A percentile compares a stretch with the other conserved stretches of the same genome.
phyloP scores from a whole-genome alignment of 163 green algal genomes.

The Scenedesmus sp. region DNA sequence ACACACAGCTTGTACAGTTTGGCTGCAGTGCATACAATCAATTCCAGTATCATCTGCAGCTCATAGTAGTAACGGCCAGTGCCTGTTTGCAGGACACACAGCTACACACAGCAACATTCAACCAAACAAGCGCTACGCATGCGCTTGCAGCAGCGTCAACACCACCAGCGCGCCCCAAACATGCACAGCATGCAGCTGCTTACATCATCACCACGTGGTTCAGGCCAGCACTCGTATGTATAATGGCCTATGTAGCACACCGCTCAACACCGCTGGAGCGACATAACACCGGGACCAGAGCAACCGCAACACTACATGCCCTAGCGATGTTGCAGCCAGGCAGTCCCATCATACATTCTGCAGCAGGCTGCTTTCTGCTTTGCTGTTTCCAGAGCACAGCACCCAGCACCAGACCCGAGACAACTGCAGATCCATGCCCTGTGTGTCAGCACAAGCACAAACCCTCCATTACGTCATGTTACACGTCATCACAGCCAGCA shows the following conservation, averaged over 20 bases:
- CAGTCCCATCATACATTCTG: neutral
- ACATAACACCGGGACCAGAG: neutral
- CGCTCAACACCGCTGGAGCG: neutral
- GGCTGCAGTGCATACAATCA: constrained; percentile 9
- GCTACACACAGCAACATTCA: neutral
- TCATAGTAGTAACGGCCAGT: neutral
- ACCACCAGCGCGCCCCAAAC: neutral
- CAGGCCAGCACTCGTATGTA: neutral
- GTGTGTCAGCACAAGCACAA: neutral
- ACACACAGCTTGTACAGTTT: constrained; percentile 2
- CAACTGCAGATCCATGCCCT: neutral
- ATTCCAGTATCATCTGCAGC: constrained; percentile 14
- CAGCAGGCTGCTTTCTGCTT: neutral
- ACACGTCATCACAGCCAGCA: neutral
- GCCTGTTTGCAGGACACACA: neutral
- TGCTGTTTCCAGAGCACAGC: neutral
- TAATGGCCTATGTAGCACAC: neutral
- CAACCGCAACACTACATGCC: neutral
- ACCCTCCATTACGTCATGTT: neutral
- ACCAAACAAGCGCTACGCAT: neutral
- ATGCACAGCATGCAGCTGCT: neutral
- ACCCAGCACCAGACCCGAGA: neutral
- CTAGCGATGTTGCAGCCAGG: constrained; percentile 12
- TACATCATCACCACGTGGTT: neutral
- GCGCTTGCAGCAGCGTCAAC: neutral